Base-by-base conservation (phyloP, 441 rosid genomes). In the Eutrema salsugineum region DNA sequence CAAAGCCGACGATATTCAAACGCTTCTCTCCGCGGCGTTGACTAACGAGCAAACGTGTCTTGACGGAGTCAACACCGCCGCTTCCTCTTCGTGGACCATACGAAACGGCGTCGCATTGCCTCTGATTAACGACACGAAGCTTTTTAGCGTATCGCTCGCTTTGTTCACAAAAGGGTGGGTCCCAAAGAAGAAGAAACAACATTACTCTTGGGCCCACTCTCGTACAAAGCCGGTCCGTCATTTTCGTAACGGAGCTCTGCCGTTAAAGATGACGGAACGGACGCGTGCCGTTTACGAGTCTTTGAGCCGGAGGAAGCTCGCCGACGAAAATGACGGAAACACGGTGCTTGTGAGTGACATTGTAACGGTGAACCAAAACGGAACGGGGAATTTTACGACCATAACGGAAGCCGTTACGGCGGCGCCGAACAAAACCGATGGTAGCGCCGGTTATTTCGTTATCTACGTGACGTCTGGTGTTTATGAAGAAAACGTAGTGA, bases 131-230 rank as follows among this genome's bases (percentile, higher is more conserved):
- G 97, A 93, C 57, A 79, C 93, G 2, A 91, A 91, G 71, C 91
- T 93, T 2, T 86, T 80, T 49, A 88, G 97, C 46, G 87, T 89
- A 22, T 89, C 95, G 4, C 78, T 95, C 2, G 96, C 97, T 12
- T 77, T 95, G 16, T 85, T 93, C 54, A 80, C 86, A 2, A 82
- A 83, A 71, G 95, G 86, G n/a, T 77, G 80, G 80, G 72, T 77
- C 28, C 80, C 76, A 33, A 77, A 59, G 72, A 65, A 65, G 72
- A 76, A 33, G 33, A 57, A 70, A 49, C 76, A 47, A 54, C n/a
- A n/a, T n/a, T 49, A 64, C 80, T 51, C 76, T 5, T 76, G 79
- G 79, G 66, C 71, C 27, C 71, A 50, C 42, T 11, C 51, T 2
- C 63, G 33, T 7, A 11, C 72, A 36, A 36, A 61, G 6, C 76